Evolutionary conservation across 768 basidiomycete species (phyloP).

Genomic region (Boletus sensibilis): DNA sequence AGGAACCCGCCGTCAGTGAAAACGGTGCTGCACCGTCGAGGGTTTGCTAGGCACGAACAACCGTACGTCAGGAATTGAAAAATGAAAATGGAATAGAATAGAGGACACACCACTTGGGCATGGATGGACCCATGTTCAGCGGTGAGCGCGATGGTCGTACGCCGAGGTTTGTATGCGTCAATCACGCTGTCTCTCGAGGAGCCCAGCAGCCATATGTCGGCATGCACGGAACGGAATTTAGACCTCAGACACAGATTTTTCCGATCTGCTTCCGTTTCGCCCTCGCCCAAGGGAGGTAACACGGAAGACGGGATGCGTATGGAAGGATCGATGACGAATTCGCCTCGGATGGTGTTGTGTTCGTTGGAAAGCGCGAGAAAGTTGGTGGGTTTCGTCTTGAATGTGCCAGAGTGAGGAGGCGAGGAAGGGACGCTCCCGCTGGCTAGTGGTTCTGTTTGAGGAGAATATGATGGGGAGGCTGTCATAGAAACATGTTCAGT

Average conservation of each 20-base stretch:
- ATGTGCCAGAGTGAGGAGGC: neutral
- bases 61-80: neutral
- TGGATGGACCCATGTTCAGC: conserved; percentile 17
- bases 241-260: conserved; percentile 40
- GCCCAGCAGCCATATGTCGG: conserved; percentile 39
- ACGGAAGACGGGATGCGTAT: conserved; percentile 39
- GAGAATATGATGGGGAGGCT: conserved; percentile 29
- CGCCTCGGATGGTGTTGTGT: conserved; percentile 15
- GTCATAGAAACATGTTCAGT: neutral
- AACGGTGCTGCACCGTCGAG: conserved; percentile 18
- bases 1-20: conserved; percentile 4
- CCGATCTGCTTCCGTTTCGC: conserved; percentile 39
- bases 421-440: neutral
- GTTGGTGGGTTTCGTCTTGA: conserved; percentile 32
- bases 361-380: conserved; percentile 14
- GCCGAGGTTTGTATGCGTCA: conserved; percentile 9
- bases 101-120: conserved; percentile 18
- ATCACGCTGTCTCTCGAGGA: neutral
- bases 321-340: conserved; percentile 45
- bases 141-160: conserved; percentile 21
- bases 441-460: neutral
- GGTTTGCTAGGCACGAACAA: conserved; percentile 8
- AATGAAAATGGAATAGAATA: too few species aligned
- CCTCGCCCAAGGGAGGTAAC: conserved; percentile 37
- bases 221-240: conserved; percentile 36